Base-by-base conservation (phyloP, 768 basidiomycete species). In the Boletus sensibilis region DNA sequence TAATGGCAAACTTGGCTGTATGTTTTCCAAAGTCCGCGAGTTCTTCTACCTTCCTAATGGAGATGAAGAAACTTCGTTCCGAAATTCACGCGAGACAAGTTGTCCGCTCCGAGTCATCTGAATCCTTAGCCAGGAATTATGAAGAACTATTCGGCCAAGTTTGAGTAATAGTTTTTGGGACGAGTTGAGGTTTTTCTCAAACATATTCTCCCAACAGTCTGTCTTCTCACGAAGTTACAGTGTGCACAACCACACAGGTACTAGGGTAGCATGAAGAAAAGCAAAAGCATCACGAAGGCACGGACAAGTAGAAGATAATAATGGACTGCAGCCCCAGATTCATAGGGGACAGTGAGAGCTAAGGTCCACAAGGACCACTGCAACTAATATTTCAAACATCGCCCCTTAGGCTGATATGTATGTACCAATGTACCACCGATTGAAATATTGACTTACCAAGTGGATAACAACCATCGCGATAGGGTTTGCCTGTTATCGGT, bases 21-120 rank as follows among this genome's bases (percentile, higher is more conserved):
- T 14, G 29, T 49, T 58, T 63, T 55, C 13, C 21, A 60, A 29
- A 59, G 51, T 56, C 61, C 62, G 58, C 62, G 57, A 40, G 21
- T 37, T 5, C 1, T 11, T 14, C 3, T 6, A 25, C 33, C 41
- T 64, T 63, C 64, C 51, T 51, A 46, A 63, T 57, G 18, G 27
- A 45, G 56, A 40, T 44, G 37, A 50, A 29, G 37, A n/a, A 34
- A 21, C 35, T 33, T 60, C 34, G 23, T 41, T 34, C 29, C n/a
- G 34, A 49, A 7, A 2, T 31, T 10, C 29, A 31, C 31, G 16
- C 29, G 23, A 37, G 37, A 37, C n/a, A 12, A 38, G n/a, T n/a
- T n/a, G n/a, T n/a, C n/a, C n/a, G n/a, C n/a, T n/a, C n/a, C n/a
- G n/a, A n/a, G n/a, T n/a, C n/a, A n/a, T n/a, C n/a, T n/a, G n/a